Percentiles rank a stretch among this genome's conserved stretches.
phyloP scores from a whole-genome alignment of 805 yeast species.

The Starmerella apis region DNA sequence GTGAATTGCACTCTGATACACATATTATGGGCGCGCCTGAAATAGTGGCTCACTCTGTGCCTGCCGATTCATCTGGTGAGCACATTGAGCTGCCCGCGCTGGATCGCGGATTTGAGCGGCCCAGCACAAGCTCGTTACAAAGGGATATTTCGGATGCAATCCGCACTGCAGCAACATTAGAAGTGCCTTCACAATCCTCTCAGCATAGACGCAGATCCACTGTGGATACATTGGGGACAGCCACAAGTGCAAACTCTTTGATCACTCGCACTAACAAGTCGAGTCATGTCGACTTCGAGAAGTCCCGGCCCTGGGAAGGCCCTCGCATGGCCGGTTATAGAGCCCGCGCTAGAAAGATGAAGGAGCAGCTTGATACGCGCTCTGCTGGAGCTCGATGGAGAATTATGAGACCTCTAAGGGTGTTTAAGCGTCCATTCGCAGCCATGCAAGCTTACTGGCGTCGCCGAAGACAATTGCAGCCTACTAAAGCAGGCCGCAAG shows the following conservation, averaged over 20 bases:
- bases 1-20: too few species aligned
- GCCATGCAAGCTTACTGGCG: slow-evolving; percentile 17
- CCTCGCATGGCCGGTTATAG: background rate
- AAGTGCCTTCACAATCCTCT: background rate
- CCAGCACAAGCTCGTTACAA: slow-evolving; percentile 14
- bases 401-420: slow-evolving; percentile 12
- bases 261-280: slow-evolving; percentile 9
- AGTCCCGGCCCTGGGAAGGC: background rate
- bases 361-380: background rate
- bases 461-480: slow-evolving; percentile 30
- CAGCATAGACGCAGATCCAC: slow-evolving; percentile 1
- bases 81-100: slow-evolving; percentile 7
- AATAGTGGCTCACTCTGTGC: background rate
- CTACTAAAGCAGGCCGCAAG: slow-evolving; percentile 58
- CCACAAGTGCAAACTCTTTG: slow-evolving; percentile 13
- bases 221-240: slow-evolving; percentile 15
- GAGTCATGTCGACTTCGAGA: slow-evolving; percentile 18
- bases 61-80: background rate
- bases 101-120: slow-evolving; percentile 5
- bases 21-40: background rate
- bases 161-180: slow-evolving; percentile 10
- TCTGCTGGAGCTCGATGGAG: slow-evolving; percentile 5
- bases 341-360: background rate
- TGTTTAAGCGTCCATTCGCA: slow-evolving; percentile 11
- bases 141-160: slow-evolving; percentile 21